These are phyloP conservation scores for Serendipita indica DNA, from an alignment of 768 basidiomycete species.

Conservation along the genomic window DNA sequence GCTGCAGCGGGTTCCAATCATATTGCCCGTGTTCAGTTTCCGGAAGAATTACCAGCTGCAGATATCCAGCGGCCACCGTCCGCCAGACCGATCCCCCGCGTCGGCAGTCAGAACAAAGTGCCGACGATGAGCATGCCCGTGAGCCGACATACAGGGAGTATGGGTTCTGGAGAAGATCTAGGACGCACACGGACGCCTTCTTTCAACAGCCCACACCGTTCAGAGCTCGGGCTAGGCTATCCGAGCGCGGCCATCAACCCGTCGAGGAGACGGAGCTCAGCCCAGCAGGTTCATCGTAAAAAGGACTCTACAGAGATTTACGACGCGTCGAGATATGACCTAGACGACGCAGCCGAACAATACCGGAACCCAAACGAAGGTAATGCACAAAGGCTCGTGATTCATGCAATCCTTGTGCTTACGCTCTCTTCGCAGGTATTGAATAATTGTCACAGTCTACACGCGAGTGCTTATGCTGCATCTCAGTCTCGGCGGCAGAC, in stretches of 20 bases:
- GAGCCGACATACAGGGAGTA: background rate
- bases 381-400: too few species aligned
- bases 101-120: background rate
- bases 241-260: background rate
- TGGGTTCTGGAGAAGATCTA: background rate
- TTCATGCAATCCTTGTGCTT: too few species aligned
- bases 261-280: background rate
- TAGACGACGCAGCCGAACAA: background rate
- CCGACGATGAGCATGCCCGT: background rate
- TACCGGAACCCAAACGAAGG: background rate
- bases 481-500: background rate
- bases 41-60: background rate
- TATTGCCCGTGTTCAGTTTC: slow-evolving; percentile 1
- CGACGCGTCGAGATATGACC: background rate
- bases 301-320: background rate
- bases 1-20: background rate
- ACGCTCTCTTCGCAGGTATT: too few species aligned
- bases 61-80: background rate
- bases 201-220: background rate
- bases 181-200: background rate
- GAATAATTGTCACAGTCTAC: too few species aligned
- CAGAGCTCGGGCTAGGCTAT: background rate
- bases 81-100: background rate
- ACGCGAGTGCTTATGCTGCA: too few species aligned
- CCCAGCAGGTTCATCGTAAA: background rate